Conservation (phyloP, 352 stramenopile genomes). For the Pythium utonaiense region DNA sequence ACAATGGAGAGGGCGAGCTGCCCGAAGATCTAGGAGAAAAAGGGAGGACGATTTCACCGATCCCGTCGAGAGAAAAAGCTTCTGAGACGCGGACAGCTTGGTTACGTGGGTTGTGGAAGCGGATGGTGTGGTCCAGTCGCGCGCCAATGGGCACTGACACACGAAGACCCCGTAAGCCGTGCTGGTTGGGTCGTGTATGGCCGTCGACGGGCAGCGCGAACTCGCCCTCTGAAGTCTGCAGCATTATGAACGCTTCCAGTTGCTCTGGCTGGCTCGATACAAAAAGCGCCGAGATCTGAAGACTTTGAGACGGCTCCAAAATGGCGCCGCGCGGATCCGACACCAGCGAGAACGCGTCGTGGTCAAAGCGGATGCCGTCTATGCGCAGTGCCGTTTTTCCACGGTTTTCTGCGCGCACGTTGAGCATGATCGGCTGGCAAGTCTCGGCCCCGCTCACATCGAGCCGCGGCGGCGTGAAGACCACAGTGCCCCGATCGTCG, state of each 20-base stretch:
- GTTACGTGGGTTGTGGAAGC: conserved; percentile 41
- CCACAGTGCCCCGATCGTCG: conserved; percentile 15
- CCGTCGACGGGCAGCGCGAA: conserved; percentile 40
- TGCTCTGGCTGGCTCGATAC: conserved; percentile 22
- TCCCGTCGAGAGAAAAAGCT: conserved; percentile 37
- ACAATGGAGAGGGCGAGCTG: not conserved
- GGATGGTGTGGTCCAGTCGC: conserved; percentile 30
- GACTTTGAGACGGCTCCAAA: conserved; percentile 30
- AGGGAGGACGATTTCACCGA: conserved; percentile 26
- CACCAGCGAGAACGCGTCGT: conserved; percentile 36
- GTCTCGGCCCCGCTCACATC: conserved; percentile 35
- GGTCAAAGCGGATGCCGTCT: conserved; percentile 39
- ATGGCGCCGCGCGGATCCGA: conserved; percentile 33
- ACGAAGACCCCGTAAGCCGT: conserved; percentile 27
- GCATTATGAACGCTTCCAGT: conserved; percentile 28
- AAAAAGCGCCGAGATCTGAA: conserved; percentile 39
- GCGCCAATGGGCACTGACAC: conserved; percentile 34
- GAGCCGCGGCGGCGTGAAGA: conserved; percentile 34
- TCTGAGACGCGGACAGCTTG: conserved; percentile 43
- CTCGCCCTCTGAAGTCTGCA: conserved; percentile 44
- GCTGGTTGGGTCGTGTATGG: conserved; percentile 28
- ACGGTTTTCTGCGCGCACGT: conserved; percentile 39
- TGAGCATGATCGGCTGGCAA: conserved; percentile 30
- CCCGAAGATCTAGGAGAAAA: not conserved
- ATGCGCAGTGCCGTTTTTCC: conserved; percentile 28